These are phyloP conservation scores for Salvia splendens DNA, from an alignment of 257 asterid genomes.

Conservation along the genomic window DNA sequence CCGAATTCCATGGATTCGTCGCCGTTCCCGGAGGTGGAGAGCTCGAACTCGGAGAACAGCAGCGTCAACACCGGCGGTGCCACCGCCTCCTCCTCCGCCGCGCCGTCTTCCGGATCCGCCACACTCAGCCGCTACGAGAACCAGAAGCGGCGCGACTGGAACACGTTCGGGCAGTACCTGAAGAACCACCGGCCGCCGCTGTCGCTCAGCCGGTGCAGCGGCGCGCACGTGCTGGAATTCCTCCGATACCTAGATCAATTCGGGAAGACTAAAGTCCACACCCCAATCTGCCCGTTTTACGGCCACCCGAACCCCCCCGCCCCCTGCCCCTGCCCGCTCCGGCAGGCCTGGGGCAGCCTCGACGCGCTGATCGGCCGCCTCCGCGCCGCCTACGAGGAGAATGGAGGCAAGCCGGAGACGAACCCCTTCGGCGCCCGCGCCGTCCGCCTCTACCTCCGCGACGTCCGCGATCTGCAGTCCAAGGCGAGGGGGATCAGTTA, in stretches of 20 bases:
- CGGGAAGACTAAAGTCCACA: constrained; percentile 85
- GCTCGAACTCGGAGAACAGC: constrained; percentile 54
- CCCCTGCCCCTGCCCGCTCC: constrained; percentile 95
- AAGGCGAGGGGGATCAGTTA: constrained; percentile 91
- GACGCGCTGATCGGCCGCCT: constrained; percentile 88
- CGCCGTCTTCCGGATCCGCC: constrained; percentile 35
- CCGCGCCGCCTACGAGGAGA: constrained; percentile 89
- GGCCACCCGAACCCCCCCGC: constrained; percentile 94
- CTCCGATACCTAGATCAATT: constrained; percentile 93
- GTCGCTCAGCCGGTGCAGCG: constrained; percentile 84
- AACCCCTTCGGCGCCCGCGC: constrained; percentile 92
- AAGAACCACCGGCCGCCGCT: constrained; percentile 95
- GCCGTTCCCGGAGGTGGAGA: constrained; percentile 46
- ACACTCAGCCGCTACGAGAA: constrained; percentile 85
- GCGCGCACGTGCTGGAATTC: constrained; percentile 89
- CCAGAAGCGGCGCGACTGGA: constrained; percentile 95
- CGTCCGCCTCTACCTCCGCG: constrained; percentile 84
- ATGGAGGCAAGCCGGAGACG: constrained; percentile 84
- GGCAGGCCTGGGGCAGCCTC: constrained; percentile 97
- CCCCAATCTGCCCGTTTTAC: constrained; percentile 80
- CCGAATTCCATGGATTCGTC: constrained; percentile 44
- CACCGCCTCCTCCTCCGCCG: constrained; percentile 26
- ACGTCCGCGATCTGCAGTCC: constrained; percentile 84
- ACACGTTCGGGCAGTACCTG: constrained; percentile 83
- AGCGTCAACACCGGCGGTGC: constrained; percentile 26